Evolutionary conservation across 208 protist species (phyloP), one percentile per base, ranked within the genome.

Genomic region (Acanthamoeba culbertsoni): DNA sequence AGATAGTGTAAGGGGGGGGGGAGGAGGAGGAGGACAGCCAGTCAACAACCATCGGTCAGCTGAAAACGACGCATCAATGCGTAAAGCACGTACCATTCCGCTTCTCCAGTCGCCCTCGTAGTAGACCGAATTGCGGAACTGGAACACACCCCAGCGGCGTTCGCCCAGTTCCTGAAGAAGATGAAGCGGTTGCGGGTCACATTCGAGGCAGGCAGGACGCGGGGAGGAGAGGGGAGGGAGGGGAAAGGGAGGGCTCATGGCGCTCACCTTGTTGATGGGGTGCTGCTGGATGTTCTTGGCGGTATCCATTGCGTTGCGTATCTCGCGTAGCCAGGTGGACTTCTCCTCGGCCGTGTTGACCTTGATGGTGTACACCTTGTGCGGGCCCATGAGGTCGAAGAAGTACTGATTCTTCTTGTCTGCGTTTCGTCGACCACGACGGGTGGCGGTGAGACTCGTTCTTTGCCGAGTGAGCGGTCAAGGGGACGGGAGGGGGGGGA

Each of bases 331-430:
- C 82, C 82, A 90, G 4, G 26, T 14, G 28, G 55, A 18, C 42
- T 90, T 90, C 20, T 90, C 82, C 37, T 90, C 82, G 31, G 55
- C 57, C 16, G 82, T 90, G 82, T 90, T 90, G 48, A 90, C 45
- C 57, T 90, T 90, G 51, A 90, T 43, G 40, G 43, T 90, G 82
- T 90, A 90, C 51, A 90, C 82, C 82, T 90, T 90, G 5, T 45
- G 65, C 4, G 82, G 82, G 43, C 82, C 82, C 48, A 68, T 90
- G 46, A 90, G 59, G 40, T 90, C 82, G 53, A 90, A 68, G 53
- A 90, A 62, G 57, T 53, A 90, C 82, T 90, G 82, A 65, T 90
- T 90, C 57, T 90, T 90, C 53, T 90, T 90, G 33, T 62, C 82
- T 84, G 82, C 65, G 7, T 0, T 84, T n/a, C 3, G 16, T 10